Evolutionary conservation across 176 grass and related monocot genomes (phyloP), one percentile per base, ranked within the genome.

Genomic region (Phoenix roebelenii): DNA sequence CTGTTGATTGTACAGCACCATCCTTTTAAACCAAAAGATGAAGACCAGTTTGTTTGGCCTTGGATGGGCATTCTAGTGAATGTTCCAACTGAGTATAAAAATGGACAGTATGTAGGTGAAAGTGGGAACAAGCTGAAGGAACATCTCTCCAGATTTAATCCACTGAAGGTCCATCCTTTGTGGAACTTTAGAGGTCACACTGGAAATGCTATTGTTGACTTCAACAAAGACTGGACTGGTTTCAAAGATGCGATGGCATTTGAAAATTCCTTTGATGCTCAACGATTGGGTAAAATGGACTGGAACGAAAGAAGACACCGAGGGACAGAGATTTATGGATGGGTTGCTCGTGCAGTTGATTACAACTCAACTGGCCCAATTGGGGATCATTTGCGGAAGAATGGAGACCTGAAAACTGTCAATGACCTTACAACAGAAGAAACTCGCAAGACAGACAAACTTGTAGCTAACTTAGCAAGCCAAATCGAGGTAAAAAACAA

Each of bases 11-110:
- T 57, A 14, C 60, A 85, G 18, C 18, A 64, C 22, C 59, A 72
- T 3, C 70, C 70, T 64, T 20, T 62, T 26, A 66, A 60, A 61
- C 52, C 59, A 58, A 57, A 78, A 65, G 12, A 7, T 20, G 67
- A 79, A 49, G 77, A 81, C n/a, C 49, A 66, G 7, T 81, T 75
- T 49, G 81, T 89, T 18, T 89, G 71, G 74, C 81, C 86, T 44
- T 82, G 86, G 81, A 89, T 76, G 74, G 74, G 81, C 52, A 24
- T 82, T 35, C 7, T 89, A n/a, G 86, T 76, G 68, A 85, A 82
- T 75, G 23, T 79, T 24, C 74, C 63, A 22, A 56, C 58, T 71
- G 74, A 76, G 14, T 50, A 53, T 24, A 84, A 60, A 12, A 39
- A 54, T 3, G 15, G 39, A 25, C 7, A 6, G 4, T 78, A 25